phyloP scores from a whole-genome alignment of 1,139 yeast species.

The Lodderomyces orthopsilosis region DNA sequence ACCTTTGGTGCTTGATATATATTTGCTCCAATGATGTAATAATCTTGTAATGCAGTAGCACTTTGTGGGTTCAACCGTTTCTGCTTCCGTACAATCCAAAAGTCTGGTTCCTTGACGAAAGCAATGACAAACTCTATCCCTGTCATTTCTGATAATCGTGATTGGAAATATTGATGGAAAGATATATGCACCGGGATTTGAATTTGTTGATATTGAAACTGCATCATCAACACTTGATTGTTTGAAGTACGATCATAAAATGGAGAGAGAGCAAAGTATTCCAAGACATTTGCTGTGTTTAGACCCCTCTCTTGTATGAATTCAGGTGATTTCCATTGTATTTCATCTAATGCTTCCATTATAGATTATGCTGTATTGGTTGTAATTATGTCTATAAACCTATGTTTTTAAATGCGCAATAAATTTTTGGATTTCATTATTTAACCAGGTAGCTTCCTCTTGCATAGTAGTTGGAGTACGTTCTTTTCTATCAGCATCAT shows the following conservation, averaged over 20 bases:
- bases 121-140: conserved; percentile 85
- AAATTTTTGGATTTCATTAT: conserved; percentile 27
- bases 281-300: conserved; percentile 84
- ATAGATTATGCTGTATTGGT: too few species aligned
- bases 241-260: conserved; percentile 92
- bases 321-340: conserved; percentile 97
- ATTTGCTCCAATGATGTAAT: conserved; percentile 87
- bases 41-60: conserved; percentile 60
- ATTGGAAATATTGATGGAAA: conserved; percentile 43
- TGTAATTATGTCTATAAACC: background rate
- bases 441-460: conserved; percentile 56
- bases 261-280: conserved; percentile 90
- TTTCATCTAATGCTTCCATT: conserved; percentile 61
- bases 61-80: conserved; percentile 48
- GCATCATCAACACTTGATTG: conserved; percentile 94
- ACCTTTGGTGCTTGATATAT: conserved; percentile 83
- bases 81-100: conserved; percentile 89
- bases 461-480: conserved; percentile 63
- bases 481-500: conserved; percentile 46
- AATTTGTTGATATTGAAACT: conserved; percentile 76
- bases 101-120: conserved; percentile 78
- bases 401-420: background rate
- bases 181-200: conserved; percentile 43
- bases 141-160: conserved; percentile 69
- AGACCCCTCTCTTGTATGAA: conserved; percentile 90